Conservation (phyloP, 805 yeast species). For the Teunomyces stri region DNA sequence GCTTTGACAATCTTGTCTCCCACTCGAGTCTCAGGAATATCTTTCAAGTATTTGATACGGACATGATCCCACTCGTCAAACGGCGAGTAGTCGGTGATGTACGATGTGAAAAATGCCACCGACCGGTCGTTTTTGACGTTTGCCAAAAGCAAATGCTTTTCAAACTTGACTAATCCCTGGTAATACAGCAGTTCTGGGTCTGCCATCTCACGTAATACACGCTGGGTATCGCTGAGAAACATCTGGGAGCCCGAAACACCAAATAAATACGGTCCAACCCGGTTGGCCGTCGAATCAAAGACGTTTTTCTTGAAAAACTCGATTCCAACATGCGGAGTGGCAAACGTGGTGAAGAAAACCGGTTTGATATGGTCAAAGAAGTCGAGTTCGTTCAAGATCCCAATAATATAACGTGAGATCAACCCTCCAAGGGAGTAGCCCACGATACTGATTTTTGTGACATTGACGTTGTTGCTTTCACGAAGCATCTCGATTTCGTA, state of each 20-base stretch:
- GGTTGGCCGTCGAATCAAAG: conserved; percentile 33
- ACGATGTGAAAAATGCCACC: conserved; percentile 84
- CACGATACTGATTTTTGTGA: conserved; percentile 35
- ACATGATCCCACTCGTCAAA: conserved; percentile 56
- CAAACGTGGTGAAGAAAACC: conserved; percentile 39
- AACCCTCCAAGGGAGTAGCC: conserved; percentile 46
- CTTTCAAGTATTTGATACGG: conserved; percentile 47
- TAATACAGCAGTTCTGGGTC: conserved; percentile 49
- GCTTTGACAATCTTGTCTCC: conserved; percentile 41
- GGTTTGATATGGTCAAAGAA: conserved; percentile 38
- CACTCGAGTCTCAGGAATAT: conserved; percentile 41
- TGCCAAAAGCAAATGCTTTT: conserved; percentile 60
- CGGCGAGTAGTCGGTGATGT: conserved; percentile 70
- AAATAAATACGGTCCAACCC: conserved; percentile 31
- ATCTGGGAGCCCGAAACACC: conserved; percentile 38
- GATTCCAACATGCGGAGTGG: conserved; percentile 45
- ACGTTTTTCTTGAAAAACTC: conserved; percentile 32
- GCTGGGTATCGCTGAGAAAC: conserved; percentile 37
- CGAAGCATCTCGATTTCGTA: conserved; percentile 40
- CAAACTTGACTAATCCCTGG: conserved; percentile 56
- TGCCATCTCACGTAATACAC: conserved; percentile 51
- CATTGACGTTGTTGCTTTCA: conserved; percentile 23
- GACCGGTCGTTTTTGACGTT: conserved; percentile 81
- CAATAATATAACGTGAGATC: conserved; percentile 39
- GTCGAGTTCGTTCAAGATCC: conserved; percentile 30